Conservation (phyloP, 1,284 basidiomycete species). For the Mycena citricolor region DNA sequence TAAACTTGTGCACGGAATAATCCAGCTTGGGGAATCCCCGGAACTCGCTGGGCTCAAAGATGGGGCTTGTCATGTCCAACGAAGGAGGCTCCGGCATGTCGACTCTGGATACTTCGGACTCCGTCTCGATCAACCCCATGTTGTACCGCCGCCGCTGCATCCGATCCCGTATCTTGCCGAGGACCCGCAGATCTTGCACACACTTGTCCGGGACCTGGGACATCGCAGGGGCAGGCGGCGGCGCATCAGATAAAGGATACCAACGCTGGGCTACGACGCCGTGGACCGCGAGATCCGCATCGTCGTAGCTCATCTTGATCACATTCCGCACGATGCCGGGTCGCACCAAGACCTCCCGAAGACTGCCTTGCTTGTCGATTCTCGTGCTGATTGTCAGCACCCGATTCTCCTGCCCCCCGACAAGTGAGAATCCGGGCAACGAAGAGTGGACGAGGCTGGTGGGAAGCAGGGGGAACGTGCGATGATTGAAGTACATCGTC, state of each 20-base stretch:
- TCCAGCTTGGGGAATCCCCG: slow-evolving; percentile 57
- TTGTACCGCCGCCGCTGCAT: slow-evolving; percentile 28
- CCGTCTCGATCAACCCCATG: slow-evolving; percentile 26
- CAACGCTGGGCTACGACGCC: slow-evolving; percentile 11
- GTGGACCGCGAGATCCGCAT: slow-evolving; percentile 61
- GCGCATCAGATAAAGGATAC: slow-evolving; percentile 48
- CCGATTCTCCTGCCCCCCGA: slow-evolving; percentile 44
- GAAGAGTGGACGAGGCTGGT: slow-evolving; percentile 48
- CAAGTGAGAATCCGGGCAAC: slow-evolving; percentile 59
- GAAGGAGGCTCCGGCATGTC: slow-evolving; percentile 27
- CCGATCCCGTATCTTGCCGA: slow-evolving; percentile 35
- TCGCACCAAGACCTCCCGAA: slow-evolving; percentile 71
- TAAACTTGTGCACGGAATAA: slow-evolving; percentile 40
- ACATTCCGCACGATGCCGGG: slow-evolving; percentile 76
- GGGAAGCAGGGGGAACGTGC: slow-evolving; percentile 73
- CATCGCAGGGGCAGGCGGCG: slow-evolving; percentile 4
- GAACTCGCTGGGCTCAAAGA: slow-evolving; percentile 41
- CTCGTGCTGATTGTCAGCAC: slow-evolving; percentile 85
- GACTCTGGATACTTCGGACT: slow-evolving; percentile 14
- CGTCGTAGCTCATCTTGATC: slow-evolving; percentile 65
- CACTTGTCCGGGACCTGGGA: slow-evolving; percentile 23
- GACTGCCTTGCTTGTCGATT: slow-evolving; percentile 61
- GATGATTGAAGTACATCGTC: slow-evolving; percentile 67
- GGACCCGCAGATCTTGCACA: slow-evolving; percentile 39
- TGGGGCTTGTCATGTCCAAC: slow-evolving; percentile 29